These are phyloP conservation scores for Fragilaria radians DNA, from an alignment of 108 stramenopile species.

Conservation along the genomic window DNA sequence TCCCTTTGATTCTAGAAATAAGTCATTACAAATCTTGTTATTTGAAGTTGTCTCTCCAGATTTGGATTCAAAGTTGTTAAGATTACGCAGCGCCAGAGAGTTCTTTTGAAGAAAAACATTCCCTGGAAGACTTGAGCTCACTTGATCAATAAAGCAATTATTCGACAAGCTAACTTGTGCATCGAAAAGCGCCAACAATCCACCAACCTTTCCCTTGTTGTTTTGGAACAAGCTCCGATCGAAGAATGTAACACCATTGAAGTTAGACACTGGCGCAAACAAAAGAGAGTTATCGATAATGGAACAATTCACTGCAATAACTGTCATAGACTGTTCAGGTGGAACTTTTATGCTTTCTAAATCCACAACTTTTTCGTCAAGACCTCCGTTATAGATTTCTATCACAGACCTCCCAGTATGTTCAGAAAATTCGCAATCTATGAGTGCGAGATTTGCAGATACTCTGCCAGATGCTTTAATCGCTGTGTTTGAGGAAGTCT, in stretches of 20 bases:
- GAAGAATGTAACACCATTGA: not conserved
- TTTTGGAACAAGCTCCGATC: not conserved
- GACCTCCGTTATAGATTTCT: not conserved
- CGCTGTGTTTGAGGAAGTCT: not conserved
- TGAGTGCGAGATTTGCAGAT: not conserved
- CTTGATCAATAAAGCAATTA: not conserved
- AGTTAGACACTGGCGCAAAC: not conserved
- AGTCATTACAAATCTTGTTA: not conserved
- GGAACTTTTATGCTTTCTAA: not conserved
- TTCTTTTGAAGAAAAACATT: not conserved
- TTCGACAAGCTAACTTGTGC: not conserved
- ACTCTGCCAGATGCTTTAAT: not conserved
- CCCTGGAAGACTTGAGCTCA: not conserved
- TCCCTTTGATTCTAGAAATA: not conserved
- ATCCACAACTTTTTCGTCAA: not conserved
- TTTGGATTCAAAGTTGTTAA: not conserved
- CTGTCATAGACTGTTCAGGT: not conserved
- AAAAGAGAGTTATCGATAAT: not conserved
- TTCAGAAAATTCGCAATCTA: conserved; percentile 1
- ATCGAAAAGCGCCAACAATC: not conserved
- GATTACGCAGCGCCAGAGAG: not conserved
- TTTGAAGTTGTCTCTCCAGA: not conserved
- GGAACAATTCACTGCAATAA: not conserved
- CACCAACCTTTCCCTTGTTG: not conserved
- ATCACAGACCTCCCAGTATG: conserved; percentile 2